Percentiles rank a stretch among this genome's conserved stretches.
These are phyloP conservation scores for Lentinula sp. DNA, from an alignment of 768 basidiomycete species.

Conservation along the genomic window DNA sequence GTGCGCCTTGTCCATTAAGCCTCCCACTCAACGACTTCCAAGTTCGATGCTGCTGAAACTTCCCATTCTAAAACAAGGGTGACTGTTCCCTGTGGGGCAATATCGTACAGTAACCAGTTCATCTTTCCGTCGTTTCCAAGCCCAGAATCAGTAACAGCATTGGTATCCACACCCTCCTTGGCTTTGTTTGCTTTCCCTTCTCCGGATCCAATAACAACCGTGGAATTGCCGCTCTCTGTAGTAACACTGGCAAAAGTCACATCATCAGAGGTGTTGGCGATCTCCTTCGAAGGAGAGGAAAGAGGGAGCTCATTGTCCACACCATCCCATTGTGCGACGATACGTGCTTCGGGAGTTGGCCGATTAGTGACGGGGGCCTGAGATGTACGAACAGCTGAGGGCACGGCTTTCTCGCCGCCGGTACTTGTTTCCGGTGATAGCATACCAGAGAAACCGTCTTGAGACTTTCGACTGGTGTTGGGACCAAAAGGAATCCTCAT, in stretches of 20 bases:
- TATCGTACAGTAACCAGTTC: conserved; percentile 22
- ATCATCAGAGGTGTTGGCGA: neutral
- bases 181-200: too few relatives aligned
- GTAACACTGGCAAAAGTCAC: neutral
- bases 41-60: conserved; percentile 21
- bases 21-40: conserved; percentile 14
- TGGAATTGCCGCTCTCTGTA: neutral
- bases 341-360: conserved; percentile 3
- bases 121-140: conserved; percentile 27
- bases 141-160: conserved; percentile 13
- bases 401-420: neutral
- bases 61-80: conserved; percentile 29
- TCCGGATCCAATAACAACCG: neutral
- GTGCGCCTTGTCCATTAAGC: neutral
- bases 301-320: conserved; percentile 17
- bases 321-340: conserved; percentile 33
- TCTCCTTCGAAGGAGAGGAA: neutral
- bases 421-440: neutral
- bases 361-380: neutral
- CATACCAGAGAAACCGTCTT: neutral
- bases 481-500: neutral
- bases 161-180: neutral
- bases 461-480: neutral
- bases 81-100: conserved; percentile 26
- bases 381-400: neutral